Percentiles rank a stretch among this genome's conserved stretches.
Evolutionary conservation across 2,329 filamentous ascomycete genomes (phyloP).

Genomic region (Trichoderma aggressivum): DNA sequence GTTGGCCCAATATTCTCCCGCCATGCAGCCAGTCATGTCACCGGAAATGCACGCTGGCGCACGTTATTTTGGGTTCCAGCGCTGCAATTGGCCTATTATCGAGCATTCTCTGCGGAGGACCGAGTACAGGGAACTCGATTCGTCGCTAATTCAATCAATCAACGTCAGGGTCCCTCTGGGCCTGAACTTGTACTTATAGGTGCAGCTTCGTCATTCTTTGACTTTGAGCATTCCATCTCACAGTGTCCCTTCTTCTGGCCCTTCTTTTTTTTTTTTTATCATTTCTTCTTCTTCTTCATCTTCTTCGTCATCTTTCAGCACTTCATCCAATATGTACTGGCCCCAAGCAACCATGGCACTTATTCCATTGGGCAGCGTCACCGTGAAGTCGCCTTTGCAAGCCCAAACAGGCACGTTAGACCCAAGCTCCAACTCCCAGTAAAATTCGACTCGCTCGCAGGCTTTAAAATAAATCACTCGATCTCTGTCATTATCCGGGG

Average conservation of each 20-base stretch:
- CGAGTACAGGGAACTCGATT: neutral
- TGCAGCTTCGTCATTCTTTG: neutral
- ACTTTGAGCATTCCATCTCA: neutral
- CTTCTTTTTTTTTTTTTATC: neutral
- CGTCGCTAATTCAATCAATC: neutral
- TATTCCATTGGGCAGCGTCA: neutral
- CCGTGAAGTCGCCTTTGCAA: neutral
- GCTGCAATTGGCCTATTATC: neutral
- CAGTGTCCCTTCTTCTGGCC: neutral
- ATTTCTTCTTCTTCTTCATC: neutral
- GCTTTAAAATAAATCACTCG: neutral
- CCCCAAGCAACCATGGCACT: neutral
- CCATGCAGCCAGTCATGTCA: constrained; percentile 5
- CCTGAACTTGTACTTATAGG: neutral
- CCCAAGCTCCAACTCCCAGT: neutral
- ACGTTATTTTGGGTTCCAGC: neutral
- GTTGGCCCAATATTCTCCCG: neutral
- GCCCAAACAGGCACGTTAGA: neutral
- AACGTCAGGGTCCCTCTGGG: neutral
- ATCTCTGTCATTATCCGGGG: neutral
- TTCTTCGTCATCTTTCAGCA: neutral
- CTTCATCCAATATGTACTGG: neutral
- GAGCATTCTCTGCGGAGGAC: neutral
- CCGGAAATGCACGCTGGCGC: neutral
- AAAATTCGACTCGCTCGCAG: neutral